Conservation (phyloP, 768 basidiomycete genomes). For the Rhodosporidiobolus odoratus region DNA sequence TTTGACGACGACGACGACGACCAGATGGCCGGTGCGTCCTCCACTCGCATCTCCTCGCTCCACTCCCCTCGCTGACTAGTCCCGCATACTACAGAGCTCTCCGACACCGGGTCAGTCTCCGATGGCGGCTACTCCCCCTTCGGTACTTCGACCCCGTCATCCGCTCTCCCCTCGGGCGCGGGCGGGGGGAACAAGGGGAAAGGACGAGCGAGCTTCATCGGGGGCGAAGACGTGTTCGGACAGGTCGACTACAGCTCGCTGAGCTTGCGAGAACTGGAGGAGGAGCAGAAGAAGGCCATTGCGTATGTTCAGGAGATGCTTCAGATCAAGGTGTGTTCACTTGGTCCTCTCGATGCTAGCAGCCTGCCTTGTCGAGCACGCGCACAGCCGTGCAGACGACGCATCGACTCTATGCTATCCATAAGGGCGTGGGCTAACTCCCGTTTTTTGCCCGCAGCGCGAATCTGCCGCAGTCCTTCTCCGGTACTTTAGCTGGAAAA, state of each 20-base stretch:
- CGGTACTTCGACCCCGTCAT: constrained; percentile 11
- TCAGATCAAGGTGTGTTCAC: constrained; percentile 71
- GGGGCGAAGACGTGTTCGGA: constrained; percentile 3
- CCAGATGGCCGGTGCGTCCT: constrained; percentile 8
- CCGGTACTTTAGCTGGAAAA: constrained; percentile 86
- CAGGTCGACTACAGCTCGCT: constrained; percentile 24
- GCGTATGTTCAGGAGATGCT: constrained; percentile 84
- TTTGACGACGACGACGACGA: constrained; percentile 16
- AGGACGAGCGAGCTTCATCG: constrained; percentile 3
- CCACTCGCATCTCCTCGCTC: not conserved
- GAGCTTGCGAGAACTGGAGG: constrained; percentile 58
- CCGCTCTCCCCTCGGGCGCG: not conserved
- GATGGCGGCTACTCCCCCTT: constrained; percentile 26
- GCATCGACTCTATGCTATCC: not conserved
- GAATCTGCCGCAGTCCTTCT: constrained; percentile 71
- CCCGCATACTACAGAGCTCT: not conserved
- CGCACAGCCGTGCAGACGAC: no score
- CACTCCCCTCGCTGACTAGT: not conserved
- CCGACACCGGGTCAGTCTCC: constrained; percentile 13
- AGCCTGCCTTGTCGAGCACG: constrained; percentile 5
- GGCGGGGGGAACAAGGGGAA: constrained; percentile 17
- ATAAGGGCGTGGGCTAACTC: not conserved
- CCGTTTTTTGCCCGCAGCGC: constrained; percentile 49
- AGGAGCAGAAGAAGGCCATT: constrained; percentile 68
- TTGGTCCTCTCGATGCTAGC: not conserved